phyloP scores from a whole-genome alignment of 495 filamentous ascomycete species.

The Aspergillus biplanus region DNA sequence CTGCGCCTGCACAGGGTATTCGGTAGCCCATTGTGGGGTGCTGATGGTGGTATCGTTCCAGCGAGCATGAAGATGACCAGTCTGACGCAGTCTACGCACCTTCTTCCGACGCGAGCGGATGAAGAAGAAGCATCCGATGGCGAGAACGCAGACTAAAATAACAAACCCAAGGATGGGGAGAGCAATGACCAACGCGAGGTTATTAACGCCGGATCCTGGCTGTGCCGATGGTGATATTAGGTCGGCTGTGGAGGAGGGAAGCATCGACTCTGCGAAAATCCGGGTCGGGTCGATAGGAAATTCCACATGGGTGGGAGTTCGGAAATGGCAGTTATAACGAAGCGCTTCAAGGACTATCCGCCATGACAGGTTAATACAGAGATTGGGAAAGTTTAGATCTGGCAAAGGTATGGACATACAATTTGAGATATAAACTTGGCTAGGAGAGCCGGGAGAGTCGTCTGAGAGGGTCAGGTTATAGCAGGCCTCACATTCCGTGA shows the following conservation, averaged over 20 bases:
- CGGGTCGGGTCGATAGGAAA: slow-evolving; percentile 48
- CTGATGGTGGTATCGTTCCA: slow-evolving; percentile 22
- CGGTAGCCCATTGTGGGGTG: slow-evolving; percentile 21
- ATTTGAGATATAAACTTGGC: slow-evolving; percentile 52
- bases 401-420: slow-evolving; percentile 38
- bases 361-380: not conserved
- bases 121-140: slow-evolving; percentile 22
- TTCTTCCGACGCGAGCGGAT: slow-evolving; percentile 22
- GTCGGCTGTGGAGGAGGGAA: slow-evolving; percentile 40
- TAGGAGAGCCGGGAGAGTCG: slow-evolving; percentile 7
- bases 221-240: slow-evolving; percentile 27
- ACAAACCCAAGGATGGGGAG: slow-evolving; percentile 44
- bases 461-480: slow-evolving; percentile 40
- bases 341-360: slow-evolving; percentile 52
- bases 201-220: slow-evolving; percentile 31
- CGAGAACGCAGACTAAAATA: slow-evolving; percentile 14
- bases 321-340: slow-evolving; percentile 53
- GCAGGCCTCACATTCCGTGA: slow-evolving; percentile 49
- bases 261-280: slow-evolving; percentile 48
- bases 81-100: slow-evolving; percentile 14
- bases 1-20: slow-evolving; percentile 23
- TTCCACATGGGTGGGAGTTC: slow-evolving; percentile 31
- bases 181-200: slow-evolving; percentile 49
- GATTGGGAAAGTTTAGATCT: not conserved
- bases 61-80: slow-evolving; percentile 13